Evolutionary conservation across 2,329 filamentous ascomycete species (phyloP).

Genomic region (Scleromitrula shiraiana): DNA sequence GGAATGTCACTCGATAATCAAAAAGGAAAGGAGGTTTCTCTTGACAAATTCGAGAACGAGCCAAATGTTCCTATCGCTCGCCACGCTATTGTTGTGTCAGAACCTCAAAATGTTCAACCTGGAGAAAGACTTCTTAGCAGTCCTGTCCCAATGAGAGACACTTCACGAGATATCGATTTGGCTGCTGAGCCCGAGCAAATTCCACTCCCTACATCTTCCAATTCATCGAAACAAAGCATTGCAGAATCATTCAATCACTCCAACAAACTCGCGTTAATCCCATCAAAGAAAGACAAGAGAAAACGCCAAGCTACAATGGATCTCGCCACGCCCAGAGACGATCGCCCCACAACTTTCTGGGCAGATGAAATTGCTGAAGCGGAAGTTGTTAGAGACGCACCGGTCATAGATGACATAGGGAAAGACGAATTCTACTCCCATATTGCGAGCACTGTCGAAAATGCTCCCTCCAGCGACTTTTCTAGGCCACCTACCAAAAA

Average conservation of each 20-base stretch:
- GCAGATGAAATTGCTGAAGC: constrained; percentile 27
- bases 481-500: constrained; percentile 28
- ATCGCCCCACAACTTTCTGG: constrained; percentile 22
- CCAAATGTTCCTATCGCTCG: constrained; percentile 5
- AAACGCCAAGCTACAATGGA: constrained; percentile 24
- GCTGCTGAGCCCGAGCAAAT: neutral
- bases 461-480: constrained; percentile 20
- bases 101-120: neutral
- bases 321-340: constrained; percentile 8
- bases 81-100: neutral
- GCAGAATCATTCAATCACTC: constrained; percentile 4
- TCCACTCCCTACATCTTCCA: neutral
- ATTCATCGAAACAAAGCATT: neutral
- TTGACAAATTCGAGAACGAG: constrained; percentile 10
- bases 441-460: constrained; percentile 23
- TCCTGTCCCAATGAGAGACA: neutral
- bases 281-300: constrained; percentile 28
- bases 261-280: constrained; percentile 12
- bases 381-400: constrained; percentile 20
- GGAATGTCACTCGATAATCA: constrained; percentile 21
- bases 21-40: constrained; percentile 16
- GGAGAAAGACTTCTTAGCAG: neutral
- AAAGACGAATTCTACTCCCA: constrained; percentile 27
- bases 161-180: neutral
- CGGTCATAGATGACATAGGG: constrained; percentile 25